A percentile compares a stretch with the other conserved stretches of the same genome.
Conservation (phyloP, 352 stramenopile genomes). For the Globisporangium uncinulatum region DNA sequence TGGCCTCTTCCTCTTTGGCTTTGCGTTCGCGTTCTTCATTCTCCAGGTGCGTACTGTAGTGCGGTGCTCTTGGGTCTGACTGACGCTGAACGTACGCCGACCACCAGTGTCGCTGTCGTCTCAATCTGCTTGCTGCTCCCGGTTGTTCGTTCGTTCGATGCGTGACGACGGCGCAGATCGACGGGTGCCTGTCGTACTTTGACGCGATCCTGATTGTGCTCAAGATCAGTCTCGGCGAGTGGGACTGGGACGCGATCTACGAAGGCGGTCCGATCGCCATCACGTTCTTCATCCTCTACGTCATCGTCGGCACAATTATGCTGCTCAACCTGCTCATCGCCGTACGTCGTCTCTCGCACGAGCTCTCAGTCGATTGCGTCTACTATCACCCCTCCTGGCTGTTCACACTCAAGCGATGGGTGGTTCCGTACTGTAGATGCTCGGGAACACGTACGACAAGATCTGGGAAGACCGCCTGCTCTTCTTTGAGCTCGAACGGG, state of each 20-base stretch:
- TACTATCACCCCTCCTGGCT: background rate
- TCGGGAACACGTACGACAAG: slow-evolving; percentile 83
- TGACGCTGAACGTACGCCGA: too few species aligned
- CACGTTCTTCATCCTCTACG: slow-evolving; percentile 65
- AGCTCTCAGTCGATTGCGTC: too few species aligned
- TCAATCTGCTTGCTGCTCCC: background rate
- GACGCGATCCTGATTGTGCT: slow-evolving; percentile 49
- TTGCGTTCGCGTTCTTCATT: slow-evolving; percentile 80
- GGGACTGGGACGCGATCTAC: slow-evolving; percentile 70
- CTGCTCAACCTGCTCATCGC: slow-evolving; percentile 74
- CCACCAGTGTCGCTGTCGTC: too few species aligned
- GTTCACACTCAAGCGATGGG: background rate
- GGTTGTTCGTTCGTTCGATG: background rate
- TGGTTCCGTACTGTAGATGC: slow-evolving; percentile 37
- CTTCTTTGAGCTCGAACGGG: slow-evolving; percentile 77
- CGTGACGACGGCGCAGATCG: slow-evolving; percentile 29
- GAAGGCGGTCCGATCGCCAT: slow-evolving; percentile 66
- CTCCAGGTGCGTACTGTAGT: slow-evolving; percentile 40
- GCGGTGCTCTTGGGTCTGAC: too few species aligned
- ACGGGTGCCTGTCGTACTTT: slow-evolving; percentile 65
- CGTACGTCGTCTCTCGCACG: slow-evolving; percentile 20
- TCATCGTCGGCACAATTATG: slow-evolving; percentile 80
- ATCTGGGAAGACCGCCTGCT: slow-evolving; percentile 77
- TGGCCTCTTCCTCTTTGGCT: slow-evolving; percentile 62
- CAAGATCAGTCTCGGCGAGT: slow-evolving; percentile 68